Conservation (phyloP, 305 asterid species). For the Solanum hybrid region DNA sequence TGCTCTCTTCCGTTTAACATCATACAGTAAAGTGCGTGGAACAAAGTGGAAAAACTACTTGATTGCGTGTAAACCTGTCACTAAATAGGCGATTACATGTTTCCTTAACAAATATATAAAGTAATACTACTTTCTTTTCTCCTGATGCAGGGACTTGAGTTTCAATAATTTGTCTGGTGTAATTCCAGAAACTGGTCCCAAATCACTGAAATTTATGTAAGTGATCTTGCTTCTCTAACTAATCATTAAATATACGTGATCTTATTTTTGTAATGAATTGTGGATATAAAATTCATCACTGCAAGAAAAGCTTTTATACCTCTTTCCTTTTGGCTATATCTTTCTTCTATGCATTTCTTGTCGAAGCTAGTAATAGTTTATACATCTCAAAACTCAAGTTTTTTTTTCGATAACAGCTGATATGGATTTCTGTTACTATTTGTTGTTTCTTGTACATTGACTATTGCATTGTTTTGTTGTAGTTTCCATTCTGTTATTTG, state of each 20-base stretch:
- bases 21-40: not conserved
- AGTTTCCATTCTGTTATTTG: not conserved
- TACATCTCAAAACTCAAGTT: not conserved
- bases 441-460: not conserved
- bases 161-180: slow-evolving; percentile 8
- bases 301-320: not conserved
- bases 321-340: not conserved
- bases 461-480: not conserved
- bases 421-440: not conserved
- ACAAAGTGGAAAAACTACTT: not conserved
- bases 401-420: not conserved
- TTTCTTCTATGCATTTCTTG: not conserved
- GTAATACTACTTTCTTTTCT: not conserved
- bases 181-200: not conserved
- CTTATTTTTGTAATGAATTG: not conserved
- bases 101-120: not conserved
- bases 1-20: not conserved
- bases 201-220: not conserved
- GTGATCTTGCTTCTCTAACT: not conserved
- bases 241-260: not conserved
- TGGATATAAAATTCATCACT: not conserved
- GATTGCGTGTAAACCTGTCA: not conserved
- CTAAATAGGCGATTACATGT: not conserved
- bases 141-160: slow-evolving; percentile 14
- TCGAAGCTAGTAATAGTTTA: not conserved